Evolutionary conservation across 441 rosid species (phyloP).

Genomic region (Syzygium malaccense): DNA sequence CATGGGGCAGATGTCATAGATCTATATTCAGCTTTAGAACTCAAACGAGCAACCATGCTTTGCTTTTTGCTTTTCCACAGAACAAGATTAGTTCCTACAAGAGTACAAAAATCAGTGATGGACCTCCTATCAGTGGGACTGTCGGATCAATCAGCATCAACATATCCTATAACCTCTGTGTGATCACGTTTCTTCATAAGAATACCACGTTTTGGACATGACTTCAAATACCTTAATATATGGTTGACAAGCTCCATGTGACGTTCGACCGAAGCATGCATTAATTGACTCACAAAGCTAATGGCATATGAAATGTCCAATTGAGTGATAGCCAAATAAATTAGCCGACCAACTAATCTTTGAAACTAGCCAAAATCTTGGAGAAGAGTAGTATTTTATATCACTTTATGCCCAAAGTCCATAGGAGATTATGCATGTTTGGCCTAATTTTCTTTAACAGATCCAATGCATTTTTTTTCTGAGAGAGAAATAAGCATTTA

Average conservation of each 20-base stretch:
- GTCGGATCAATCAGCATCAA: neutral
- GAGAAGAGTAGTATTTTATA: neutral
- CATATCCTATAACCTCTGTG: neutral
- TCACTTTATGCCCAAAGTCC: neutral
- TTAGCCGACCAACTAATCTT: neutral
- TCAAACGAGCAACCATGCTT: neutral
- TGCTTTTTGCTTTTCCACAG: neutral
- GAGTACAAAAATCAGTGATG: too few species aligned
- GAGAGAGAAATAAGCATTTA: neutral
- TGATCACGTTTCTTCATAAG: neutral
- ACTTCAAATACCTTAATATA: neutral
- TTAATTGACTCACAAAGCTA: neutral
- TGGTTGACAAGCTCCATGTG: neutral
- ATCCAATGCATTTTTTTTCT: neutral
- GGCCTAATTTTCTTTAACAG: neutral
- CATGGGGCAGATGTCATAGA: neutral
- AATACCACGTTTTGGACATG: neutral
- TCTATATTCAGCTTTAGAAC: neutral
- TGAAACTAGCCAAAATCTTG: neutral
- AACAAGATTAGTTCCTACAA: neutral
- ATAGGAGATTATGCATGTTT: neutral
- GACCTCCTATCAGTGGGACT: too few species aligned
- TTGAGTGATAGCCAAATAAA: neutral
- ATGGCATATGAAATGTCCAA: neutral
- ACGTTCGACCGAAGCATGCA: neutral